phyloP scores from a whole-genome alignment of 1,139 yeast species.

The Hansenula sp. region DNA sequence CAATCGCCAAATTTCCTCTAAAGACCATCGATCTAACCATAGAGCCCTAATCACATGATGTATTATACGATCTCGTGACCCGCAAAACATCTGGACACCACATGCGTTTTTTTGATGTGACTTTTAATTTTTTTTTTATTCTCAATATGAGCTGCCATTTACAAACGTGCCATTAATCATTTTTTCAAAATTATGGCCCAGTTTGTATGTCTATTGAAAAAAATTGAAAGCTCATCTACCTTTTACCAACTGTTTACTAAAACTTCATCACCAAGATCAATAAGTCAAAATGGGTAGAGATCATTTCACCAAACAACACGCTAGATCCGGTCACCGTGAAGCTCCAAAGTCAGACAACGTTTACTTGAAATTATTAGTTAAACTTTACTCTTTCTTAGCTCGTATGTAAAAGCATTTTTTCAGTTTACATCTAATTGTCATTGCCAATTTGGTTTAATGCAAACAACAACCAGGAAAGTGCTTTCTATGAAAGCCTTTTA shows the following conservation, averaged over 20 bases:
- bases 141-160: background rate
- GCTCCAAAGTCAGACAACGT: constrained; percentile 99
- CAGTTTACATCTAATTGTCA: constrained; percentile 2
- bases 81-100: no score
- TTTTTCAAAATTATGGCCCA: background rate
- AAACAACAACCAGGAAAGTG: background rate
- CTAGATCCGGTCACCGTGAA: constrained; percentile 92
- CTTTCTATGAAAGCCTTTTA: background rate
- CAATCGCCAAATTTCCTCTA: no score
- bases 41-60: background rate
- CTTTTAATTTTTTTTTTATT: no score
- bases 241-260: background rate
- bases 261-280: constrained; percentile 3
- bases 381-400: constrained; percentile 98
- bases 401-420: constrained; percentile 62
- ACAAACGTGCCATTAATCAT: background rate
- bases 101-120: background rate
- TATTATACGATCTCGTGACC: background rate
- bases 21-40: background rate
- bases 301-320: constrained; percentile 95
- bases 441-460: constrained; percentile 1
- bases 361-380: constrained; percentile 96
- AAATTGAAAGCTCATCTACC: background rate
- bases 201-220: background rate
- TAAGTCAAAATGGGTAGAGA: constrained; percentile 84